Conservation (phyloP, 257 asterid genomes). For the Solanum ossicruentum region DNA sequence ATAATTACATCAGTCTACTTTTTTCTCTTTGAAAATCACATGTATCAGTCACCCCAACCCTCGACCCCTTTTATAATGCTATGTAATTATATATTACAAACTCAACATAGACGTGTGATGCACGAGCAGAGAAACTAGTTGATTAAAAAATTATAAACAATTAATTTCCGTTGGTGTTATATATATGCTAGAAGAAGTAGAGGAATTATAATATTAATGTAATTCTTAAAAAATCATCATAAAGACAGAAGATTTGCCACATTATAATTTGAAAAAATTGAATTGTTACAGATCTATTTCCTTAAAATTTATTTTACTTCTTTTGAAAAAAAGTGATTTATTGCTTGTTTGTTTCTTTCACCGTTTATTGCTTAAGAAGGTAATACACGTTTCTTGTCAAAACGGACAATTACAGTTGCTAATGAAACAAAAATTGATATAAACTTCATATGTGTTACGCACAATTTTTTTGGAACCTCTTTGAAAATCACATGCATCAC, state of each 20-base stretch:
- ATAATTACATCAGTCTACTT: neutral
- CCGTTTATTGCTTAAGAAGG: neutral
- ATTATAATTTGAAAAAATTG: neutral
- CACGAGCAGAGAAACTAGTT: no score
- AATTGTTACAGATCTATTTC: neutral
- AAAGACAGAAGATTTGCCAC: no score
- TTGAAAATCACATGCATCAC: neutral
- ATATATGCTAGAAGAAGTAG: neutral
- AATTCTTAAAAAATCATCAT: no score
- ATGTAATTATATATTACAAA: no score
- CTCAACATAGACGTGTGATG: no score
- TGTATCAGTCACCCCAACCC: neutral
- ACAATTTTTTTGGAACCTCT: neutral
- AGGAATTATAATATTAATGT: no score
- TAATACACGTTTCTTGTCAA: neutral
- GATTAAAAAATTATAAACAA: no score
- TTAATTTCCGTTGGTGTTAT: no score
- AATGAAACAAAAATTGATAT: neutral
- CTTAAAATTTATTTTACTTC: neutral
- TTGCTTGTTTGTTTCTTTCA: neutral
- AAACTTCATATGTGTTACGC: neutral
- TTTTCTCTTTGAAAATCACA: neutral
- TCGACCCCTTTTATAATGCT: neutral
- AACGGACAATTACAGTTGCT: neutral
- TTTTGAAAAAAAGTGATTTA: neutral